Base-by-base conservation (phyloP, 495 filamentous ascomycete species). In the Collariella sp. region DNA sequence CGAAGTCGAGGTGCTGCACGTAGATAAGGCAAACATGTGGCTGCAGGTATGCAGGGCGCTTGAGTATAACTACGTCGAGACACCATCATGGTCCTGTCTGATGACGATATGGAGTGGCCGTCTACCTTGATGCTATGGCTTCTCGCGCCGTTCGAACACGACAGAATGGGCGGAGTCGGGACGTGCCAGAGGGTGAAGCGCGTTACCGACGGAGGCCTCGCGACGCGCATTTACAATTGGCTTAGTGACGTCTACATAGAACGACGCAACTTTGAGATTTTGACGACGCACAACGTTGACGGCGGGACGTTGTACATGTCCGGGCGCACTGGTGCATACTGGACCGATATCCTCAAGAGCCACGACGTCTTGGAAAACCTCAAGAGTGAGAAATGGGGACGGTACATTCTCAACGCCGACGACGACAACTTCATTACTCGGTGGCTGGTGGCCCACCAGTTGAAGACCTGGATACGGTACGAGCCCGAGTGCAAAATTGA, bases 21-120 rank as follows among this genome's bases (percentile, higher is more conserved):
- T 68, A 20, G 63, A 67, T 58, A 69, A 73, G 52, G 64, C 67
- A 20, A 93, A 95, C 69, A 94, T 94, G 69, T 81, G 89, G n/a
- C 81, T 84, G 29, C 89, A 95, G 68, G 87, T 95, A 69, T 86
- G 84, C 53, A 77, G 80, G 53, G 88, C 87, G 2, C 84, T 95
- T 42, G 87, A 87, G 22, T 62, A 62, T 20, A 61, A 69, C 19
- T 78, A 86, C 55, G 86, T 93, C 29, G 69, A 65, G 45, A 91
- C 88, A 0, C 78, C 12, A 84, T 93, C 58, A 91, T 84, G 12
- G 71, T 95, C 46, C 85, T 95, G 64, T 86, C 86, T 20, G 89
- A 95, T 64, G 89, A 93, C 70, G 89, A 95, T 65, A 89, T 95
- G 47, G 83, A 80, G 57, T 91, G 88, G 86, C 89, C 88, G 1